Conservation (phyloP, 2,329 filamentous ascomycete genomes). For the Xylaria sp. region DNA sequence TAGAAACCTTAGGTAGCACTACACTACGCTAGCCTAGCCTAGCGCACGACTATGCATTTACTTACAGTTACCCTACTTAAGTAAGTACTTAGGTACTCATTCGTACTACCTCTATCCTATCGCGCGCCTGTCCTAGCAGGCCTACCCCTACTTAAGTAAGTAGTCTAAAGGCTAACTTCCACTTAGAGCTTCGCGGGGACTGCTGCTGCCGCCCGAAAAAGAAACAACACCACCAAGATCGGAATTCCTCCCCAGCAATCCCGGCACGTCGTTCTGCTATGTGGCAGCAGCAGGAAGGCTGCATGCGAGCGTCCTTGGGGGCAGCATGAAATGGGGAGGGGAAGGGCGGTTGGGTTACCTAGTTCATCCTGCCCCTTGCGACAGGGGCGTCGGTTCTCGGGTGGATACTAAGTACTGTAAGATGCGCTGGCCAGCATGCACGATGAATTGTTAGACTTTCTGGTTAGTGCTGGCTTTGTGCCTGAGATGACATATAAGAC, state of each 20-base stretch:
- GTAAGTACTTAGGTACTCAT: no score
- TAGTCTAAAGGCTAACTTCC: neutral
- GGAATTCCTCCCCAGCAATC: neutral
- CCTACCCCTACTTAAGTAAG: no score
- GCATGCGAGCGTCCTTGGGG: constrained; percentile 9
- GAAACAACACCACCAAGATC: neutral
- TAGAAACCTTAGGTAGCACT: no score
- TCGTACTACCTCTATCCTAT: no score
- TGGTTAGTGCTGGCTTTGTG: neutral
- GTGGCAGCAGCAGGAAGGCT: constrained; percentile 12
- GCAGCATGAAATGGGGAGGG: constrained; percentile 2
- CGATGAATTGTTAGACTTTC: constrained; percentile 24
- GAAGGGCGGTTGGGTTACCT: neutral
- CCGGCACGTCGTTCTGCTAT: constrained; percentile 4
- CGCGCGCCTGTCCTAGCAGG: no score
- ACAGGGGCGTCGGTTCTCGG: neutral
- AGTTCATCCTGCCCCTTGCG: neutral
- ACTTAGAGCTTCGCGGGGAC: neutral
- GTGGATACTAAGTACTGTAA: no score
- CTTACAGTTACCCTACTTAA: no score
- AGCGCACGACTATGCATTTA: no score
- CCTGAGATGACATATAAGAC: neutral
- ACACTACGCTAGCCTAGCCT: no score
- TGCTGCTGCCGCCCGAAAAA: neutral
- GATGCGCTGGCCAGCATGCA: constrained; percentile 26